Base-by-base conservation (phyloP, 495 filamentous ascomycete genomes). In the Tuber umbilicatum region DNA sequence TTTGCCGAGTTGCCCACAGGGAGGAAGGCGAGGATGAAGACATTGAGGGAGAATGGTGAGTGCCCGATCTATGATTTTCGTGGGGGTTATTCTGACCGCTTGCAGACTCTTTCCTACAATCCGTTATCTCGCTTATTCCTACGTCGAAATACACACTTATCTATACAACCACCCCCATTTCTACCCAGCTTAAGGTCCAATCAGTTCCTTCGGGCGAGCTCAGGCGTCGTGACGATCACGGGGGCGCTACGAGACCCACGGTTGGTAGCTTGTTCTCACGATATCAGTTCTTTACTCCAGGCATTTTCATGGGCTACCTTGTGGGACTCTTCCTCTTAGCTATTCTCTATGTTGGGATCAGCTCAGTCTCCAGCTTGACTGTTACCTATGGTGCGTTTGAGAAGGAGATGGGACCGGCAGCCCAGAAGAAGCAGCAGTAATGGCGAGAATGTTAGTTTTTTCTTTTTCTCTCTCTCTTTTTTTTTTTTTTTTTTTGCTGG, bases 331-430 rank as follows among this genome's bases (percentile, higher is more conserved):
- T 97, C 47, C 87, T 96, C 68, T 80, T 97, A 50, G 84, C 87
- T 35, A 93, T 98, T 76, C 84, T 97, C 27, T 90, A 90, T 80
- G 89, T 93, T 70, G 95, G 89, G 38, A 85, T 98, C 70, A 87
- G 81, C 73, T 93, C 92, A 35, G 84, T 99, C 10, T 84, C 87
- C 9, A 94, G 93, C 75, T 85, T 99, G 50, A 85, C 97, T 83
- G 92, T 98, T 19, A 89, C 91, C 16, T 98, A 98, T 84, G 92
- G 90, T 70, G 94, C 95, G 1, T 99, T 99, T 83, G 94, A 96
- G 81, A 97, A 95, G 87, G 94, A 97, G 83, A 97, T 93, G 85
- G 93, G 94, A 0, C 90, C 93, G 68, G 86, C 88, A 43, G 92
- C 89, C 73, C 97, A 92, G 88, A 97, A 97, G 86, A 88, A 91